A percentile compares a stretch with the other conserved stretches of the same genome.
Evolutionary conservation across 345 rosid genomes (phyloP).

Genomic region (Brassica rapa): DNA sequence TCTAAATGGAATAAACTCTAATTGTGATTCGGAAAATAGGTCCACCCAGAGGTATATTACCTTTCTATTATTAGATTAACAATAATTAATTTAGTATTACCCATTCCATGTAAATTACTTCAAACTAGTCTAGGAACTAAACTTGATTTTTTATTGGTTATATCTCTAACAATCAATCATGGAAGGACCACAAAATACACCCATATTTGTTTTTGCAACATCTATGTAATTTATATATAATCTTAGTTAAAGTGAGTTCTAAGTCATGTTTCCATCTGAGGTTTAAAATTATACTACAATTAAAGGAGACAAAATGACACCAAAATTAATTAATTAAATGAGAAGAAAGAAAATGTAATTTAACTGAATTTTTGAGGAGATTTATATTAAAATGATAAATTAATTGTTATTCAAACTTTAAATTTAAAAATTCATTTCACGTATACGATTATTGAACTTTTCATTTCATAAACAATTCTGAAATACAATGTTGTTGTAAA

Average conservation of each 20-base stretch:
- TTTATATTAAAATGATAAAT: too few species aligned
- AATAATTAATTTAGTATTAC: constrained; percentile 12
- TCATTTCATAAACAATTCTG: too few species aligned
- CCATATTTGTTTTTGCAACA: constrained; percentile 24
- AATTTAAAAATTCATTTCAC: too few species aligned
- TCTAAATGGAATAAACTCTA: constrained; percentile 36
- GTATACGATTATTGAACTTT: too few species aligned
- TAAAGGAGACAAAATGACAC: not conserved
- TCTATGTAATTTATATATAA: not conserved
- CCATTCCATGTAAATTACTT: constrained; percentile 13
- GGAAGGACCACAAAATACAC: constrained; percentile 41
- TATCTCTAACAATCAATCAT: constrained; percentile 20
- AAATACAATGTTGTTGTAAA: too few species aligned
- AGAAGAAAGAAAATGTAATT: not conserved
- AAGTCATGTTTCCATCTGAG: constrained; percentile 32
- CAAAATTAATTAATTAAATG: not conserved
- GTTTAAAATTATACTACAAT: not conserved
- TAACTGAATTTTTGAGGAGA: too few species aligned
- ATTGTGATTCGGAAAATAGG: constrained; percentile 32
- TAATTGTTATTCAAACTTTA: too few species aligned
- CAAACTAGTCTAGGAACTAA: constrained; percentile 17
- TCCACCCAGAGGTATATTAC: constrained; percentile 32
- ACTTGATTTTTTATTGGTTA: constrained; percentile 31
- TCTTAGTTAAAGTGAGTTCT: constrained; percentile 23
- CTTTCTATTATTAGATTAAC: constrained; percentile 36